Evolutionary conservation across 371 early-diverging fungal genomes (phyloP).

Genomic region (Mortierella sp.): DNA sequence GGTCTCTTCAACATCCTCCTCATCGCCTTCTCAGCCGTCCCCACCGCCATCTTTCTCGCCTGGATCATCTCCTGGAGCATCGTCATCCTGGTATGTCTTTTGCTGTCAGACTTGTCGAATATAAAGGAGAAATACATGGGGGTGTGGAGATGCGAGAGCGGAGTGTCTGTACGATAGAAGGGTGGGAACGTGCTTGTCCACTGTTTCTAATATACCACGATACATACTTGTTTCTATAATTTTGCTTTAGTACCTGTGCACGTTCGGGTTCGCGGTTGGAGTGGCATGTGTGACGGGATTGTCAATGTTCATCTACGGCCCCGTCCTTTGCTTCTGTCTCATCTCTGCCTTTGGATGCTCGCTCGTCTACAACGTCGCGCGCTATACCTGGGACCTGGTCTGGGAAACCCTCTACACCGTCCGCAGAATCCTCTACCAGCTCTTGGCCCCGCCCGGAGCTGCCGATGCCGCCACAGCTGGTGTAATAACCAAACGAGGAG

Average conservation of each 20-base stretch:
- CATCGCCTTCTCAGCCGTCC: constrained; percentile 16
- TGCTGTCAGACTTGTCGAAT: not conserved
- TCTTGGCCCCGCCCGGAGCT: not conserved
- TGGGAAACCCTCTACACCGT: not conserved
- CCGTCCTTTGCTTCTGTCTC: constrained; percentile 17
- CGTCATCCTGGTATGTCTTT: constrained; percentile 21
- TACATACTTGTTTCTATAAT: not conserved
- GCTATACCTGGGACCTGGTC: not conserved
- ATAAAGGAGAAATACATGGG: too few species aligned
- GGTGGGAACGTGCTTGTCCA: too few species aligned
- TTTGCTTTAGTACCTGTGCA: constrained; percentile 7
- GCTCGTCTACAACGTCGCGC: constrained; percentile 8
- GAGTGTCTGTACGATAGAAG: too few species aligned
- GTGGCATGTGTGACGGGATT: constrained; percentile 5
- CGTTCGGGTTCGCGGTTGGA: constrained; percentile 14
- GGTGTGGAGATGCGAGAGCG: too few species aligned
- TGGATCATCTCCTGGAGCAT: constrained; percentile 24
- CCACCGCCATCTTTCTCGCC: constrained; percentile 21
- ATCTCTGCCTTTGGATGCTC: constrained; percentile 17
- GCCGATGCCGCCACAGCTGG: not conserved
- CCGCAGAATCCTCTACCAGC: not conserved
- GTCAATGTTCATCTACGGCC: constrained; percentile 22
- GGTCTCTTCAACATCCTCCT: constrained; percentile 6
- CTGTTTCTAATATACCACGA: not conserved
- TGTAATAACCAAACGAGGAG: too few species aligned